phyloP scores from a whole-genome alignment of 192 early-diverging fungal genomes.

The Podila epicladia region DNA sequence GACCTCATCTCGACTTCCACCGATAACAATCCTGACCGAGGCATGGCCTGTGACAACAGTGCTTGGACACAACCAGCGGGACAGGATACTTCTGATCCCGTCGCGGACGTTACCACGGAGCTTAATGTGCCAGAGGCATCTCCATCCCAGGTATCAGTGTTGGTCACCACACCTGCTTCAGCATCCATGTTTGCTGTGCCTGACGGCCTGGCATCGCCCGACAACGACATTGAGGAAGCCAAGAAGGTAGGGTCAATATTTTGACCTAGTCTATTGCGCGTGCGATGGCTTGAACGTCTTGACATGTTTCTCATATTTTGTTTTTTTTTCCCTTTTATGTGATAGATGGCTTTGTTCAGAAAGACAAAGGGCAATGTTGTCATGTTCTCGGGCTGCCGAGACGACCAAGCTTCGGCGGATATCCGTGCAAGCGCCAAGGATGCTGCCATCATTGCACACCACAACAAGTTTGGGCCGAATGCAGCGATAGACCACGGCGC shows the following conservation, averaged over 20 bases:
- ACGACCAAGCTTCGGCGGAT: conserved; percentile 74
- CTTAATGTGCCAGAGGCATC: too few relatives aligned
- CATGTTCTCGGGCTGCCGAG: conserved; percentile 75
- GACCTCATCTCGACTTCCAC: background rate
- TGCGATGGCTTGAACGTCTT: too few relatives aligned
- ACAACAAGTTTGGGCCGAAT: conserved; percentile 15
- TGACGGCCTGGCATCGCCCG: too few relatives aligned
- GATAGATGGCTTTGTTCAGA: conserved; percentile 42
- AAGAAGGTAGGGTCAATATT: background rate
- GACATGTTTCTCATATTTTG: background rate
- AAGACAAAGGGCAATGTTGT: conserved; percentile 70
- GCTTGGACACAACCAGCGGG: background rate
- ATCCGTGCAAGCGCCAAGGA: conserved; percentile 71
- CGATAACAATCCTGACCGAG: background rate
- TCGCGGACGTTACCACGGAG: background rate
- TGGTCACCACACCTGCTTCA: too few relatives aligned
- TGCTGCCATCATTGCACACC: conserved; percentile 73
- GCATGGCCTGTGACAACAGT: background rate
- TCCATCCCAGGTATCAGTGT: too few relatives aligned
- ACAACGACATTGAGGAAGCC: background rate
- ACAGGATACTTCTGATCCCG: background rate
- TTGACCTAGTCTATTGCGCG: too few relatives aligned
- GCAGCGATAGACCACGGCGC: background rate
- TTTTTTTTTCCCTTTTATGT: background rate
- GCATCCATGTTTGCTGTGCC: too few relatives aligned